A percentile compares a stretch with the other conserved stretches of the same genome.
phyloP scores from a whole-genome alignment of 768 basidiomycete genomes.

The Cubamyces sp. region DNA sequence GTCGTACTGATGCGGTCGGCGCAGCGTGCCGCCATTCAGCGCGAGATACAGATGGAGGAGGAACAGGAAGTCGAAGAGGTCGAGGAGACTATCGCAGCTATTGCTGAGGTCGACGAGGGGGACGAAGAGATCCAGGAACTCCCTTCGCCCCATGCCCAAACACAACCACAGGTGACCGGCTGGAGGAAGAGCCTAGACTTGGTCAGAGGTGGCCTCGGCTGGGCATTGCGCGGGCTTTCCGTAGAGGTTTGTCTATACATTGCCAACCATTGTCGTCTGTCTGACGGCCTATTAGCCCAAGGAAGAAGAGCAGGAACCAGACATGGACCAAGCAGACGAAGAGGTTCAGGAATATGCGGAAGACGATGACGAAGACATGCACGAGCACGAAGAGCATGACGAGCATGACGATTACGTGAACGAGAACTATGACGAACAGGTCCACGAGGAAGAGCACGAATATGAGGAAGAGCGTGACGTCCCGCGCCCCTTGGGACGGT shows the following conservation, averaged over 20 bases:
- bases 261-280: neutral
- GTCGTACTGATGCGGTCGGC: conserved; percentile 74
- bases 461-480: conserved; percentile 14
- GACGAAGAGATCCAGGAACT: conserved; percentile 37
- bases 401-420: conserved; percentile 13
- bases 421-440: conserved; percentile 14
- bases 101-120: conserved; percentile 34
- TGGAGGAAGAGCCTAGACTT: conserved; percentile 41
- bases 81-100: conserved; percentile 39
- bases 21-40: conserved; percentile 57
- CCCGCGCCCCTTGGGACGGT: conserved; percentile 37
- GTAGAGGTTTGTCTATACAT: conserved; percentile 20
- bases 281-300: conserved; percentile 12
- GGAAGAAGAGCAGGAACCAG: conserved; percentile 22
- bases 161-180: conserved; percentile 30
- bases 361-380: conserved; percentile 27
- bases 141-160: conserved; percentile 25
- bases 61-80: conserved; percentile 57
- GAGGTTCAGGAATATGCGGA: conserved; percentile 32
- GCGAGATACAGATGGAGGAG: conserved; percentile 55
- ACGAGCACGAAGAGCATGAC: conserved; percentile 13
- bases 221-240: conserved; percentile 37
- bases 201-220: conserved; percentile 36
- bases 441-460: neutral
- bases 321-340: neutral